Percentiles rank a stretch among this genome's conserved stretches.
Conservation (phyloP, 2,329 filamentous ascomycete genomes). For the Pleurostoma richardsiae region DNA sequence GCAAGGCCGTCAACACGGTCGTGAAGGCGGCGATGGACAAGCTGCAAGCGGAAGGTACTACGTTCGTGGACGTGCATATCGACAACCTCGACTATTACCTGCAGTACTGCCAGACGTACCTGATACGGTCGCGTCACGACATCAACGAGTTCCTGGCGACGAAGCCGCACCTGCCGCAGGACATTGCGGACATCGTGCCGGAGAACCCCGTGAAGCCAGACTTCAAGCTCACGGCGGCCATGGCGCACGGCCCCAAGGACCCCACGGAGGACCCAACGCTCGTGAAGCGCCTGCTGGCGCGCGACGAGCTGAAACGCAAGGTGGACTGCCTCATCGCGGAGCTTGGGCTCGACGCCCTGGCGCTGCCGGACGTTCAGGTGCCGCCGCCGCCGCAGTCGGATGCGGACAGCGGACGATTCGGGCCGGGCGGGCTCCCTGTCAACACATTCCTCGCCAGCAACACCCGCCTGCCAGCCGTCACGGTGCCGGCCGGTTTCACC, state of each 20-base stretch:
- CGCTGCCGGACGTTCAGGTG: slow-evolving; percentile 24
- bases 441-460: slow-evolving; percentile 28
- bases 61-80: slow-evolving; percentile 18
- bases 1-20: slow-evolving; percentile 16
- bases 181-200: slow-evolving; percentile 12
- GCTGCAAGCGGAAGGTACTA: slow-evolving; percentile 12
- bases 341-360: slow-evolving; percentile 23
- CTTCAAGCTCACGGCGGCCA: slow-evolving; percentile 4
- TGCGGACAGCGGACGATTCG: slow-evolving; percentile 18
- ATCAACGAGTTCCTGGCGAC: slow-evolving; percentile 26
- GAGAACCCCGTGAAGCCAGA: slow-evolving; percentile 8
- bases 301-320: slow-evolving; percentile 18
- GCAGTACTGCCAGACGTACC: slow-evolving; percentile 16
- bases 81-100: slow-evolving; percentile 17
- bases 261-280: background rate
- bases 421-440: slow-evolving; percentile 19
- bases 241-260: background rate
- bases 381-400: slow-evolving; percentile 24
- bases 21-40: slow-evolving; percentile 12
- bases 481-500: slow-evolving; percentile 24
- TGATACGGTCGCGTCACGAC: slow-evolving; percentile 17
- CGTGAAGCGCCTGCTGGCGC: background rate
- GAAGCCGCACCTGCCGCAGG: slow-evolving; percentile 22
- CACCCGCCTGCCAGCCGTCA: slow-evolving; percentile 23
- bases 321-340: slow-evolving; percentile 21